phyloP scores from a whole-genome alignment of 495 filamentous ascomycete genomes.

The Penicillium psychrofluorescens region DNA sequence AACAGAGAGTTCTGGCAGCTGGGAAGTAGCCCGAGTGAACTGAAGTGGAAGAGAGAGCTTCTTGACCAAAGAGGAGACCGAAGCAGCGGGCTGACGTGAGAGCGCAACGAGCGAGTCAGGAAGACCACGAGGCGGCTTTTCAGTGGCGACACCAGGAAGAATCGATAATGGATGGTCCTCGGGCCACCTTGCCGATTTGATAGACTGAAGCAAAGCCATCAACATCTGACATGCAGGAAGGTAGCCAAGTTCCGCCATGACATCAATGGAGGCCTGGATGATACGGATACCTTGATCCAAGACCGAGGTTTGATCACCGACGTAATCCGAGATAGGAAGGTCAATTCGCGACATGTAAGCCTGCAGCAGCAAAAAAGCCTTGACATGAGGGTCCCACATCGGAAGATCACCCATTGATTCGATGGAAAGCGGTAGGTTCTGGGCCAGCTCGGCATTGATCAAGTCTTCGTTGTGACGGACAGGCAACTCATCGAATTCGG shows the following conservation, averaged over 20 bases:
- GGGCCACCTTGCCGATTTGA: conserved; percentile 91
- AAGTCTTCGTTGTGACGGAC: conserved; percentile 99
- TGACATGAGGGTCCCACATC: conserved; percentile 98
- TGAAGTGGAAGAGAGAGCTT: conserved; percentile 23
- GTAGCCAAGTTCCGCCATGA: conserved; percentile 85
- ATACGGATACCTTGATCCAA: conserved; percentile 96
- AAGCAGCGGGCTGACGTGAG: conserved; percentile 16
- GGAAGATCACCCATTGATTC: conserved; percentile 67
- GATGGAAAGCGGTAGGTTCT: conserved; percentile 61
- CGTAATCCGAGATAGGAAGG: conserved; percentile 93
- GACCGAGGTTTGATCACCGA: conserved; percentile 84
- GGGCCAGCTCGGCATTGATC: conserved; percentile 87
- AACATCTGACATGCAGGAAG: conserved; percentile 65
- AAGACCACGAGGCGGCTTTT: conserved; percentile 22
- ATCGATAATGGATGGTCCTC: conserved; percentile 72
- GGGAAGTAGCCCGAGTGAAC: conserved; percentile 50
- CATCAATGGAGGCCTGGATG: conserved; percentile 83
- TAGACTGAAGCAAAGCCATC: conserved; percentile 79
- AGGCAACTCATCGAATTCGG: conserved; percentile 94
- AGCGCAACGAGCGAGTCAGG: conserved; percentile 17
- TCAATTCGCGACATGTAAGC: conserved; percentile 89
- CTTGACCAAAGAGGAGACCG: conserved; percentile 18
- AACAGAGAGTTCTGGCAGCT: conserved; percentile 64
- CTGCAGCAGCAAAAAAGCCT: conserved; percentile 89
- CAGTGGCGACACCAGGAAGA: conserved; percentile 63